Evolutionary conservation across 75 land plant genomes (phyloP), one percentile per base, ranked within the genome.

Genomic region (Adiantum capillusveneris): DNA sequence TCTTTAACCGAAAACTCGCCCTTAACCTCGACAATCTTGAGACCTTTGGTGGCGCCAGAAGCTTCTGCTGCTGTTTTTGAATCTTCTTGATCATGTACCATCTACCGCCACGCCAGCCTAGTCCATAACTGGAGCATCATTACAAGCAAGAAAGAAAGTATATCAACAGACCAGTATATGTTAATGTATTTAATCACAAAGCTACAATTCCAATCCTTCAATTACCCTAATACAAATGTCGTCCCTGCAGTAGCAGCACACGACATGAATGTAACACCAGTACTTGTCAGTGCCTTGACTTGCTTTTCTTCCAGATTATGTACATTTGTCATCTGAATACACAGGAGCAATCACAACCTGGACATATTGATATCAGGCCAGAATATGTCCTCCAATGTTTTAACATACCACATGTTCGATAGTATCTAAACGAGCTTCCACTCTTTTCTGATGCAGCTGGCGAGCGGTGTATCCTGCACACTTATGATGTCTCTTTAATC

Each of bases 191-290:
- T 41, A 14, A 41, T 9, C 9, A 16, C 51, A 12, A 11, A 48
- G 11, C 18, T 5, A 12, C n/a, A n/a, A n/a, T n/a, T n/a, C n/a
- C n/a, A n/a, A n/a, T n/a, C n/a, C n/a, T n/a, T n/a, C n/a, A n/a
- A n/a, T 45, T 62, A 70, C 72, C 72, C 72, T 9, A 70, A 29
- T 2, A 70, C 34, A 17, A 70, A 29, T 6, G 72, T 70, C 36
- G 72, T 63, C 21, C 65, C 65, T 21, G 72, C 72, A 0, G 72
- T 70, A 14, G 65, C 72, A 28, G 65, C 65, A 63, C 72, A 70
- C 41, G 72, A 54, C 37, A 46, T 56, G 27, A 49, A 62, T 44
- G 65, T 70, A 12, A 70, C 72, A 21, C 72, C 72, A 28, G 62
- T 56, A 11, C 20, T 62, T 1, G 65, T 70, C n/a, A 62, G 22